Conservation (phyloP, 2,329 filamentous ascomycete genomes). For the Epichloe glyceriae region DNA sequence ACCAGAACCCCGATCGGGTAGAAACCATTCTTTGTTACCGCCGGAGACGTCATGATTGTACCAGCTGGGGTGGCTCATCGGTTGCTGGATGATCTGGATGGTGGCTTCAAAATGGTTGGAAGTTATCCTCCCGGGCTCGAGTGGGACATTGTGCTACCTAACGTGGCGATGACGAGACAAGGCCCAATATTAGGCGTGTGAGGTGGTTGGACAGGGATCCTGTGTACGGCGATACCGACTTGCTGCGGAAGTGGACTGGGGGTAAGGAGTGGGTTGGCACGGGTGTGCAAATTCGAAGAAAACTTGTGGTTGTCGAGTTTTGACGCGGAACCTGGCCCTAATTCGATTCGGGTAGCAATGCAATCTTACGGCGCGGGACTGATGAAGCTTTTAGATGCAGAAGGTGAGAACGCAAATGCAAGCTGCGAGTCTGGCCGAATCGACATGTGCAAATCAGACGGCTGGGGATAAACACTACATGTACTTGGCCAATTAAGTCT, state of each 20-base stretch:
- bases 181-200: slow-evolving; percentile 2
- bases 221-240: slow-evolving; percentile 9
- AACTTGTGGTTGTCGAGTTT: neutral
- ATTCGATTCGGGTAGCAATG: no score
- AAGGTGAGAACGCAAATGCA: neutral
- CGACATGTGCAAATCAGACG: neutral
- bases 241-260: neutral
- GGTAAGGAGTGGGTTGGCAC: neutral
- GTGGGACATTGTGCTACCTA: slow-evolving; percentile 50
- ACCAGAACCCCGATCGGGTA: slow-evolving; percentile 18
- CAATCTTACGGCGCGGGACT: neutral
- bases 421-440: neutral
- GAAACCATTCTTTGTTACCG: slow-evolving; percentile 40
- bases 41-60: slow-evolving; percentile 51
- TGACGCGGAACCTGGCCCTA: neutral
- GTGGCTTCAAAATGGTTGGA: slow-evolving; percentile 53
- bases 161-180: neutral
- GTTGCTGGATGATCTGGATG: slow-evolving; percentile 40
- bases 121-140: slow-evolving; percentile 43
- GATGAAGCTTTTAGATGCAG: neutral
- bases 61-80: slow-evolving; percentile 53
- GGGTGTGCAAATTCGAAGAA: neutral
- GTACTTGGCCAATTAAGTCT: neutral
- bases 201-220: slow-evolving; percentile 11
- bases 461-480: neutral